Base-by-base conservation (phyloP, 371 early-diverging fungal genomes). In the Mucor sp. region DNA sequence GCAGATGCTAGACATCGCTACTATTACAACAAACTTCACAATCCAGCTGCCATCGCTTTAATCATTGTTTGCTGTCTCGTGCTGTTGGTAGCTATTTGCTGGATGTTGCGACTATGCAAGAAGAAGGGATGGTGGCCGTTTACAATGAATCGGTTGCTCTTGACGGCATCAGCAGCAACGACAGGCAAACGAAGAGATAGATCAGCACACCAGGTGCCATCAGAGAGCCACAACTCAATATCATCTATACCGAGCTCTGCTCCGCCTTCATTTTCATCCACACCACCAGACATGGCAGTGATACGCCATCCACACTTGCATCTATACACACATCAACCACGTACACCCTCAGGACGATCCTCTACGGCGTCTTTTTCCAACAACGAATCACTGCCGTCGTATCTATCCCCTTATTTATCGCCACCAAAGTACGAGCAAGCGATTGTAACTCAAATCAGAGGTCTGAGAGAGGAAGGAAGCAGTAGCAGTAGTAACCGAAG, bases 351-450 rank as follows among this genome's bases (percentile, higher is more conserved):
- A 25, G 66, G 61, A 0, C 64, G 70, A 23, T 59, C 65, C 5
- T 74, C 73, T 43, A 68, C 67, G n/a, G 28, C 65, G 17, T 56
- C 67, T 1, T 68, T 66, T 4, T 62, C 39, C 6, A 30, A 50
- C 12, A 41, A 59, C 14, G 79, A 81, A 30, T 66, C 74, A 8
- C 37, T 81, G 12, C 82, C 82, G 1, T 71, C 77, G 21, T 81
- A 81, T n/a, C 55, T 71, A 21, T 65, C 76, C 8, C 74, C 79
- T 8, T 77, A 77, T 48, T 65, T 68, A 6, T 64, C 76, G 3
- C 79, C 79, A 23, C 82, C 82, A 25, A 81, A 81, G 63, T 81
- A 81, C 57, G 82, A 81, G 60, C 79, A 81, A 32, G 82, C 82
- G 32, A 79, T 81, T 58, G 82, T 81, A 7, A 79, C 77, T 21